These are phyloP conservation scores for Hypoxylon intermedium DNA, from an alignment of 495 filamentous ascomycete genomes.

Conservation along the genomic window DNA sequence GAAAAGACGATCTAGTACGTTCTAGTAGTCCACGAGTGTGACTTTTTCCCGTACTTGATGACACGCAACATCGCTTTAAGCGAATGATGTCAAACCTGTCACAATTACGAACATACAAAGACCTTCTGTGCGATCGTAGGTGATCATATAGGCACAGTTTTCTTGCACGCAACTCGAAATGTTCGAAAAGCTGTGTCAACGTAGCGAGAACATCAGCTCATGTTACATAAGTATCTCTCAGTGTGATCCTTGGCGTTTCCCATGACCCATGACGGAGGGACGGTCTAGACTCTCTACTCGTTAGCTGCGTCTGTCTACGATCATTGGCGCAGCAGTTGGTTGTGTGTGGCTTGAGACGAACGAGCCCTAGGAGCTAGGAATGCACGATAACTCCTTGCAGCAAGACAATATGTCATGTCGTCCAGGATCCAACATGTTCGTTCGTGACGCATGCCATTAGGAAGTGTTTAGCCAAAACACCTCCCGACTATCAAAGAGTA, in stretches of 20 bases:
- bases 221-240: background rate
- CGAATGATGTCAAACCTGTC: conserved; percentile 38
- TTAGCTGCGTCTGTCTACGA: conserved; percentile 6
- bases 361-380: conserved; percentile 3
- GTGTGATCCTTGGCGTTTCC: conserved; percentile 3
- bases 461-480: conserved; percentile 28
- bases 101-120: conserved; percentile 18
- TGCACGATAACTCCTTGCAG: conserved; percentile 35
- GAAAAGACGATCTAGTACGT: conserved; percentile 15
- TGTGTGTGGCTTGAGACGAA: conserved; percentile 24
- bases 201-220: conserved; percentile 3
- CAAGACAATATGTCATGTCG: conserved; percentile 23
- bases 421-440: conserved; percentile 18
- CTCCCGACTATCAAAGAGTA: conserved; percentile 14
- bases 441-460: conserved; percentile 29
- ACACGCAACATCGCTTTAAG: conserved; percentile 33
- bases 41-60: conserved; percentile 18
- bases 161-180: conserved; percentile 3
- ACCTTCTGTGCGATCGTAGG: conserved; percentile 14
- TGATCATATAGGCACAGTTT: conserved; percentile 3
- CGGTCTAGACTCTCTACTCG: conserved; percentile 28
- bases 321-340: conserved; percentile 13
- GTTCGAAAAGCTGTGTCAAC: conserved; percentile 13
- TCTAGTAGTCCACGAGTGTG: conserved; percentile 3
- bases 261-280: conserved; percentile 35